These are phyloP conservation scores for Tylopilus plumbeoviolaceoides DNA, from an alignment of 768 basidiomycete genomes.

Conservation along the genomic window DNA sequence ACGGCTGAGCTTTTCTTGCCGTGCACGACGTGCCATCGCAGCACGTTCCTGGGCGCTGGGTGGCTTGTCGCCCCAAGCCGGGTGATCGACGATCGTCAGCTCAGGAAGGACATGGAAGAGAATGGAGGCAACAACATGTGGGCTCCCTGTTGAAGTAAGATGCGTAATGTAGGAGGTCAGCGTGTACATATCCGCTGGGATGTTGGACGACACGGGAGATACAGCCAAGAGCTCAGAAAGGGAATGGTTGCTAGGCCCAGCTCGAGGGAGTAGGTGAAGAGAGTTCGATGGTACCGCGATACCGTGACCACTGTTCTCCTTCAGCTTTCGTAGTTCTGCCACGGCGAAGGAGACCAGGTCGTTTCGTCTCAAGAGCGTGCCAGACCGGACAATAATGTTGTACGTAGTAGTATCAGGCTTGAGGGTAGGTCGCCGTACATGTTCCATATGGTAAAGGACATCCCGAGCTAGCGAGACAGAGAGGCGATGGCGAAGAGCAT, in stretches of 20 bases:
- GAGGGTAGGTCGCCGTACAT: slow-evolving; percentile 37
- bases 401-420: slow-evolving; percentile 47
- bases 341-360: slow-evolving; percentile 41
- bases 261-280: neutral
- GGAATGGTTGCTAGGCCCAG: neutral
- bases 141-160: slow-evolving; percentile 47
- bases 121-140: slow-evolving; percentile 40
- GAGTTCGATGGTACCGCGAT: slow-evolving; percentile 18
- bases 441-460: slow-evolving; percentile 55
- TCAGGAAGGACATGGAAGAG: slow-evolving; percentile 59
- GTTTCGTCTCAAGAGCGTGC: slow-evolving; percentile 45
- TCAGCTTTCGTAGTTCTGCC: slow-evolving; percentile 27
- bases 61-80: slow-evolving; percentile 33
- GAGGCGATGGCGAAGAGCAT: slow-evolving; percentile 57
- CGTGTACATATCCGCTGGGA: slow-evolving; percentile 41
- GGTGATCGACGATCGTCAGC: slow-evolving; percentile 37
- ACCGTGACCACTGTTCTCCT: slow-evolving; percentile 20
- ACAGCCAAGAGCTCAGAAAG: slow-evolving; percentile 13
- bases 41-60: slow-evolving; percentile 25
- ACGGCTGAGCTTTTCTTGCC: slow-evolving; percentile 34
- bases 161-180: slow-evolving; percentile 50
- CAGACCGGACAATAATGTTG: slow-evolving; percentile 57
- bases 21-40: slow-evolving; percentile 21
- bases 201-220: slow-evolving; percentile 13
- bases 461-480: slow-evolving; percentile 44